These are phyloP conservation scores for Fusarium anguioides DNA, from an alignment of 2,329 filamentous ascomycete species.

Conservation along the genomic window DNA sequence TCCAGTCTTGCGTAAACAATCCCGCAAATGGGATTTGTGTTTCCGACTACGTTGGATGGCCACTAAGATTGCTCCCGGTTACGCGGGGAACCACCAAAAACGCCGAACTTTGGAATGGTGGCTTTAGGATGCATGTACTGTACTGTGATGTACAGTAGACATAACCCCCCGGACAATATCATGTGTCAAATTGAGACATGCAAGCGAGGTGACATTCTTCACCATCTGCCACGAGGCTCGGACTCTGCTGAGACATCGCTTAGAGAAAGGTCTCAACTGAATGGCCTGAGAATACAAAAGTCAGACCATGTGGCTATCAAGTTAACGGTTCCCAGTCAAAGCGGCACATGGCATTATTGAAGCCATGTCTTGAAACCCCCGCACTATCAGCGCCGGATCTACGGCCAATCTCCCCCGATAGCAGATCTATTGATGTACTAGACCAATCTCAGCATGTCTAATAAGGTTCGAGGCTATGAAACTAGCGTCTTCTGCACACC, in stretches of 20 bases:
- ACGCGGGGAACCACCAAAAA: not conserved
- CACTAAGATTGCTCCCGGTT: not conserved
- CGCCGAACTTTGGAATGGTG: slow-evolving; percentile 16
- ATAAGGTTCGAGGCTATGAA: slow-evolving; percentile 13
- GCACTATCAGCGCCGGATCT: not conserved
- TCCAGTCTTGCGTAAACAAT: not conserved
- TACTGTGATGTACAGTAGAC: not conserved
- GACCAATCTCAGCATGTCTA: not conserved
- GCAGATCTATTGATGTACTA: slow-evolving; percentile 1
- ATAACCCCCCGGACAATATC: not conserved
- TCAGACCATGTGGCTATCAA: not conserved
- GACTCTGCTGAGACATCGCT: not conserved
- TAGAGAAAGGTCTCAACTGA: not conserved
- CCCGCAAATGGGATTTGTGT: not conserved
- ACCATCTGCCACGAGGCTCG: slow-evolving; percentile 5
- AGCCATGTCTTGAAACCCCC: not conserved
- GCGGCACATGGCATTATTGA: not conserved
- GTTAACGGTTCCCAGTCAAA: not conserved
- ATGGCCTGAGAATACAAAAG: too few relatives aligned
- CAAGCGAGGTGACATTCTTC: slow-evolving; percentile 5
- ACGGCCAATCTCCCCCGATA: not conserved
- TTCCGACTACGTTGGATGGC: not conserved
- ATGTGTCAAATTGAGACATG: not conserved
- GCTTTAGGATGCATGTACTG: not conserved
- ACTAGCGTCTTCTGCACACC: slow-evolving; percentile 12